Evolutionary conservation across 2,329 filamentous ascomycete genomes (phyloP).

Genomic region (Verticillium longisporum): DNA sequence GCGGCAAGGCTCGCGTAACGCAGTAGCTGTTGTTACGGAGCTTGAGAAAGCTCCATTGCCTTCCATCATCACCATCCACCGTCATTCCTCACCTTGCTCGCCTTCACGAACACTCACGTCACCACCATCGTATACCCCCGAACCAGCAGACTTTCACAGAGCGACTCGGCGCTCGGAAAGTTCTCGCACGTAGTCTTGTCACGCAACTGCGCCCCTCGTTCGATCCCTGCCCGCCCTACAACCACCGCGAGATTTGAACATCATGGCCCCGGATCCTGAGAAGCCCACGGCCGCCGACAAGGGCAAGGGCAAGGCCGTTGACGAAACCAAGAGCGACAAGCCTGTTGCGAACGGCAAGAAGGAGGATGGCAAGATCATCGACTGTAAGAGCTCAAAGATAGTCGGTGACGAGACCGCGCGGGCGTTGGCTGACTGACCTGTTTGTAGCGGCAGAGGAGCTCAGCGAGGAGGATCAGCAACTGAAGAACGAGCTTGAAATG

Average conservation of each 20-base stretch:
- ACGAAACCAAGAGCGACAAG: conserved; percentile 65
- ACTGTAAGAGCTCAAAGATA: conserved; percentile 21
- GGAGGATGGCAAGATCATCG: conserved; percentile 56
- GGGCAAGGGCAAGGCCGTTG: conserved; percentile 88
- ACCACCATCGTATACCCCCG: conserved; percentile 4
- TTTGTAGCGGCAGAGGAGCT: conserved; percentile 66
- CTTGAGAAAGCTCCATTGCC: conserved; percentile 30
- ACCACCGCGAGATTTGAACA: conserved; percentile 23
- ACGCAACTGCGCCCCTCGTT: background rate
- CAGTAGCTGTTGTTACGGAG: conserved; percentile 25
- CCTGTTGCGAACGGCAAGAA: conserved; percentile 66
- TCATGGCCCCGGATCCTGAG: conserved; percentile 93
- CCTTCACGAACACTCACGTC: background rate
- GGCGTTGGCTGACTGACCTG: conserved; percentile 24
- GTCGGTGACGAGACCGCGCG: background rate
- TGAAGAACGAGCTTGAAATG: conserved; percentile 98
- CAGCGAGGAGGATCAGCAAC: conserved; percentile 94
- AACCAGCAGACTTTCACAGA: conserved; percentile 4
- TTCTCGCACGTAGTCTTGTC: background rate
- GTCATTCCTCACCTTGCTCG: conserved; percentile 15
- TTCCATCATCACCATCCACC: conserved; percentile 25
- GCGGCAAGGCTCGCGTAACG: conserved; percentile 40
- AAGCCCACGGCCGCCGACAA: conserved; percentile 80
- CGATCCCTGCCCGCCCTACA: background rate
- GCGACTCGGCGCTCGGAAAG: background rate